phyloP scores from a whole-genome alignment of 1,139 yeast genomes.

The Saccharomyces hybrid region DNA sequence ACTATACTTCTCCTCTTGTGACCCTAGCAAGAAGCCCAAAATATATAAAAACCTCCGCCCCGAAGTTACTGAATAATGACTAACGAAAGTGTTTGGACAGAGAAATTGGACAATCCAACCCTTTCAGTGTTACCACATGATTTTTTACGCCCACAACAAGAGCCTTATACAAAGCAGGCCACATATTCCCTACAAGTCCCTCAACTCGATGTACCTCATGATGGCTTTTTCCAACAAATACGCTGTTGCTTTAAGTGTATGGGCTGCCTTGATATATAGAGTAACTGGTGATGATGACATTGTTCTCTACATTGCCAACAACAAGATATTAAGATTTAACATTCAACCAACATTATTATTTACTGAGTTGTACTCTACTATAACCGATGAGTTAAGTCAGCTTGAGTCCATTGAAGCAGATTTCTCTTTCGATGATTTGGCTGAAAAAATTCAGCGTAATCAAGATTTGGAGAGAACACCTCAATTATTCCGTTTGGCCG shows the following conservation, averaged over 20 bases:
- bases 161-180: constrained; percentile 57
- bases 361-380: constrained; percentile 36
- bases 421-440: constrained; percentile 50
- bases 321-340: constrained; percentile 50
- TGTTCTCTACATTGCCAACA: constrained; percentile 62
- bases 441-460: constrained; percentile 42
- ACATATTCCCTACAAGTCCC: constrained; percentile 39
- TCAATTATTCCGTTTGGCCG: constrained; percentile 43
- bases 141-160: constrained; percentile 69
- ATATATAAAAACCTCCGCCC: neutral
- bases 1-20: neutral
- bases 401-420: constrained; percentile 36
- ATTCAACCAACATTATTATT: constrained; percentile 51
- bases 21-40: neutral
- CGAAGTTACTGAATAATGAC: neutral
- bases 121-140: constrained; percentile 84
- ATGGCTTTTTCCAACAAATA: constrained; percentile 35
- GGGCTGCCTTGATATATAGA: constrained; percentile 65
- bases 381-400: constrained; percentile 28
- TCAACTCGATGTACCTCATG: constrained; percentile 22
- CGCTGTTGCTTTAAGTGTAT: constrained; percentile 55
- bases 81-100: constrained; percentile 48
- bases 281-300: constrained; percentile 92
- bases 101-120: constrained; percentile 69
- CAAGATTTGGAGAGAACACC: constrained; percentile 53